Percentiles rank a stretch among this genome's conserved stretches.
Conservation (phyloP, 192 early-diverging fungal genomes). For the Backusella circina region DNA sequence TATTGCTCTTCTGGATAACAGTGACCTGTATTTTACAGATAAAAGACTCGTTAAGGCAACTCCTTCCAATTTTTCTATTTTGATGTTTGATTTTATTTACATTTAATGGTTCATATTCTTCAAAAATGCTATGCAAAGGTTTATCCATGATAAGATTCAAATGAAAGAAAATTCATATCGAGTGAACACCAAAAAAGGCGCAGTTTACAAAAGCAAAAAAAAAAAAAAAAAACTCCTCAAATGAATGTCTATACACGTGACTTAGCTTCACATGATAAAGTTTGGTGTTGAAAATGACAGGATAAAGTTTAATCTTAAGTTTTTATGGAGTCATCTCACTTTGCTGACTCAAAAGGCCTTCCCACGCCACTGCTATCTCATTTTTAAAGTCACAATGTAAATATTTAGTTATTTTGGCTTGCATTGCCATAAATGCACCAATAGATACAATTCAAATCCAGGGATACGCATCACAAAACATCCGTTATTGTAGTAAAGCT, state of each 20-base stretch:
- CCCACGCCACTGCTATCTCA: background rate
- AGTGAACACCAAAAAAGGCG: background rate
- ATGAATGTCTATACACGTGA: background rate
- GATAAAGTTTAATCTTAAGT: background rate
- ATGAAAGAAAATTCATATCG: background rate
- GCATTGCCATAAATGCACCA: background rate
- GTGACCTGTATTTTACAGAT: conserved; percentile 7
- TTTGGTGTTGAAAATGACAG: background rate
- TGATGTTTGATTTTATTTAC: background rate
- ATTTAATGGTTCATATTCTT: conserved; percentile 15
- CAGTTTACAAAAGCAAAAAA: background rate
- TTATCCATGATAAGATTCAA: background rate
- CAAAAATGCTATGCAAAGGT: conserved; percentile 15
- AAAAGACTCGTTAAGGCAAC: background rate
- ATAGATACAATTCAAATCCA: background rate
- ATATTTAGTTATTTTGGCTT: background rate
- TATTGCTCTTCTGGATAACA: conserved; percentile 12
- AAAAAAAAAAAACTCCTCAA: background rate
- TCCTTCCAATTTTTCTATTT: too few relatives aligned
- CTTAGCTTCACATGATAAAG: background rate
- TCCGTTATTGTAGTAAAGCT: background rate
- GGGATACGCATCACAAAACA: background rate
- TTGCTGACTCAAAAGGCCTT: background rate
- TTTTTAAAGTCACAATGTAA: background rate
- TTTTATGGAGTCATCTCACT: background rate